Conservation (phyloP, 352 stramenopile genomes). For the Phytophthora chlamydospora region DNA sequence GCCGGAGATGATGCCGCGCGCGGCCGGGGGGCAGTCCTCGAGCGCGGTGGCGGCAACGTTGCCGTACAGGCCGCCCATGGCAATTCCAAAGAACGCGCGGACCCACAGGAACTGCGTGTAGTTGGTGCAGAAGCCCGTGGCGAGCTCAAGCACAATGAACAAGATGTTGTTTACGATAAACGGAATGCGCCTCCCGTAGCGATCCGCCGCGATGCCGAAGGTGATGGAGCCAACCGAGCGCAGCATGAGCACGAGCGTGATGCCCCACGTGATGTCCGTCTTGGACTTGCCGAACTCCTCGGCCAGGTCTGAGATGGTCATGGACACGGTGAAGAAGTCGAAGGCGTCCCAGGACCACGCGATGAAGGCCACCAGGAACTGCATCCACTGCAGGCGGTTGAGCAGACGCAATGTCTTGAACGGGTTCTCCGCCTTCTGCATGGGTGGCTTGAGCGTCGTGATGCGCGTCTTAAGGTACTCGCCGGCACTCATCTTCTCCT, state of each 20-base stretch:
- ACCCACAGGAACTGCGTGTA: constrained; percentile 47
- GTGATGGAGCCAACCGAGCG: constrained; percentile 46
- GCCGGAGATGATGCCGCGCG: constrained; percentile 50
- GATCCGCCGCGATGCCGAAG: constrained; percentile 52
- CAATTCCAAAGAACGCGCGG: constrained; percentile 43
- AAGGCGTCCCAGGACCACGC: constrained; percentile 59
- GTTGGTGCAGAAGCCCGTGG: constrained; percentile 43
- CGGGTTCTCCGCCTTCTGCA: constrained; percentile 33
- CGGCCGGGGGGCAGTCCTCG: constrained; percentile 39
- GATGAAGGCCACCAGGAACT: constrained; percentile 44
- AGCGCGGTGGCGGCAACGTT: constrained; percentile 48
- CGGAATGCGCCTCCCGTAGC: no score
- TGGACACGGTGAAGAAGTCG: constrained; percentile 63
- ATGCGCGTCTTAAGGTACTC: constrained; percentile 43
- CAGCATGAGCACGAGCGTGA: constrained; percentile 61
- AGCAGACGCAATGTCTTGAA: constrained; percentile 34
- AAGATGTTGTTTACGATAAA: constrained; percentile 54
- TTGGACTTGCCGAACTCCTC: constrained; percentile 48
- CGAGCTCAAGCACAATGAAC: constrained; percentile 48
- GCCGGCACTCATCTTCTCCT: constrained; percentile 32
- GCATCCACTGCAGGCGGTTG: constrained; percentile 41
- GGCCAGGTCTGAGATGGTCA: constrained; percentile 50
- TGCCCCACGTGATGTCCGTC: constrained; percentile 58
- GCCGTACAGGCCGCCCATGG: constrained; percentile 53
- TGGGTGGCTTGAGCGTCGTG: constrained; percentile 46